Percentiles rank a stretch among this genome's conserved stretches.
These are phyloP conservation scores for Neonectria coccinea DNA, from an alignment of 2,329 filamentous ascomycete species.

Conservation along the genomic window DNA sequence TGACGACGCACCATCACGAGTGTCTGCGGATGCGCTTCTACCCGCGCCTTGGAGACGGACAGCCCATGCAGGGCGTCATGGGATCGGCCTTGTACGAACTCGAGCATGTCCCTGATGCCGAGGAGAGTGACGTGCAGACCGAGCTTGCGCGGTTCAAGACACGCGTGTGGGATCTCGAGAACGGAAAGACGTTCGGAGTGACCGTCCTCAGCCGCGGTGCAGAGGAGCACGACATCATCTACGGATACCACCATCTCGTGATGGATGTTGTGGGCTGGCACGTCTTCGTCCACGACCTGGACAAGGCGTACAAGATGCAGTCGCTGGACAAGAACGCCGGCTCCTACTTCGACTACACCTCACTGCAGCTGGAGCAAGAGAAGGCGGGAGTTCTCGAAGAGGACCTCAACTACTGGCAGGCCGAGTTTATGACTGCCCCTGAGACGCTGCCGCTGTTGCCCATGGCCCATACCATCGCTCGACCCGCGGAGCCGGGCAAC, in stretches of 20 bases:
- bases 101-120: slow-evolving; percentile 39
- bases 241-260: slow-evolving; percentile 62
- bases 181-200: slow-evolving; percentile 50
- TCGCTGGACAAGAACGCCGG: slow-evolving; percentile 26
- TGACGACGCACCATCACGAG: slow-evolving; percentile 36
- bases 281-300: slow-evolving; percentile 58
- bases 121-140: slow-evolving; percentile 38
- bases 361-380: slow-evolving; percentile 47
- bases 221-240: slow-evolving; percentile 54
- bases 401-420: slow-evolving; percentile 27
- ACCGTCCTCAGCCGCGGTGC: slow-evolving; percentile 50
- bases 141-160: slow-evolving; percentile 45
- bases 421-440: slow-evolving; percentile 25
- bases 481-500: slow-evolving; percentile 12
- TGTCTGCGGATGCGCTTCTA: slow-evolving; percentile 39
- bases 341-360: slow-evolving; percentile 54
- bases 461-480: slow-evolving; percentile 11
- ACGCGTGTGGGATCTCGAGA: slow-evolving; percentile 53
- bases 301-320: slow-evolving; percentile 55
- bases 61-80: slow-evolving; percentile 43
- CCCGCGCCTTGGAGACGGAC: slow-evolving; percentile 26
- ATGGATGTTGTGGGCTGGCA: slow-evolving; percentile 62
- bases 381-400: slow-evolving; percentile 19
- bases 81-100: slow-evolving; percentile 44
- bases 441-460: slow-evolving; percentile 25